These are phyloP conservation scores for Pythium aphanidermatum DNA, from an alignment of 352 stramenopile genomes.

Conservation along the genomic window DNA sequence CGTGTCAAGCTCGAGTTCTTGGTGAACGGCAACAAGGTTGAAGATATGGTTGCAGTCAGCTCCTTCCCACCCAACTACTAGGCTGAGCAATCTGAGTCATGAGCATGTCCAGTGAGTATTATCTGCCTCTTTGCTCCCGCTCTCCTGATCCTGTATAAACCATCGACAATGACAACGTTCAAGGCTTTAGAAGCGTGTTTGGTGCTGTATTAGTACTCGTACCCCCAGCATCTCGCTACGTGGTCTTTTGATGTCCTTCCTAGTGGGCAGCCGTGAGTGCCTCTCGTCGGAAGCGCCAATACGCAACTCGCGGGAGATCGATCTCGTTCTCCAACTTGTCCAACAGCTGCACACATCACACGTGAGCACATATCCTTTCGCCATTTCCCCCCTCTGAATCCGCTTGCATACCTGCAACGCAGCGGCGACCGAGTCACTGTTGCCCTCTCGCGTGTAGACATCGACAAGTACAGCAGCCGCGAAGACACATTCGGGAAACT, in stretches of 20 bases:
- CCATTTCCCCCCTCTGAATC: no score
- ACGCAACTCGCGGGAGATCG: slow-evolving; percentile 63
- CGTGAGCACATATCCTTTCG: no score
- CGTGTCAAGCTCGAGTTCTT: slow-evolving; percentile 80
- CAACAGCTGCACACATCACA: slow-evolving; percentile 43
- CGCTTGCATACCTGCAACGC: slow-evolving; percentile 44
- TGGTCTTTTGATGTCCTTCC: slow-evolving; percentile 12
- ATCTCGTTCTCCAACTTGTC: slow-evolving; percentile 66
- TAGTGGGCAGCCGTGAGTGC: slow-evolving; percentile 29
- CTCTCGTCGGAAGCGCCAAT: slow-evolving; percentile 65
- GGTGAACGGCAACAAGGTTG: slow-evolving; percentile 78
- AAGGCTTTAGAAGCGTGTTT: no score
- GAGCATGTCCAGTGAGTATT: no score
- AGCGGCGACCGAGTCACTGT: slow-evolving; percentile 26
- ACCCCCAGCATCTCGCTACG: no score
- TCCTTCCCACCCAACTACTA: slow-evolving; percentile 48
- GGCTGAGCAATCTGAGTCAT: background rate
- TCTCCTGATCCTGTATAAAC: no score
- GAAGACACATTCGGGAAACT: slow-evolving; percentile 59
- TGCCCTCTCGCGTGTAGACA: slow-evolving; percentile 49
- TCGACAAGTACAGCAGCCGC: slow-evolving; percentile 67
- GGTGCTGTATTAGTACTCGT: no score
- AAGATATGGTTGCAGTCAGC: slow-evolving; percentile 79
- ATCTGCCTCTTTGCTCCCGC: no score
- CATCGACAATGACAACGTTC: no score